phyloP scores from a whole-genome alignment of 768 basidiomycete species.

The Suillus decipiens region DNA sequence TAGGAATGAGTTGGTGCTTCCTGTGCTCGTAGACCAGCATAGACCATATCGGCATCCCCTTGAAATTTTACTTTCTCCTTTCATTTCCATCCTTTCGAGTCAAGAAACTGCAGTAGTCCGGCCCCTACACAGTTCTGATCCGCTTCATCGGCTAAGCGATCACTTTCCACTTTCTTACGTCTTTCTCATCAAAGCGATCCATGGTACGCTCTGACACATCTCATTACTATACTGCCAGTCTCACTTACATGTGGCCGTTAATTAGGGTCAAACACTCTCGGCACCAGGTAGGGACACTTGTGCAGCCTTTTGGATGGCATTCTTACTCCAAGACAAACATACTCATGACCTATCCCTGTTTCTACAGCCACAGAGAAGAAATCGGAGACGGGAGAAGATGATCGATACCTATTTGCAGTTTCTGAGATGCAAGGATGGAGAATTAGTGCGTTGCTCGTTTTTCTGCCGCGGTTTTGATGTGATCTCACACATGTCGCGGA shows the following conservation, averaged over 20 bases:
- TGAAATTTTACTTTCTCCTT: conserved; percentile 2
- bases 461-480: background rate
- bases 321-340: conserved; percentile 9
- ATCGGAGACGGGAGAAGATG: conserved; percentile 71
- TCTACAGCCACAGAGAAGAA: conserved; percentile 77
- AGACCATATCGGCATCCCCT: conserved; percentile 11
- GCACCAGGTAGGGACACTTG: conserved; percentile 58
- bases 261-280: conserved; percentile 85
- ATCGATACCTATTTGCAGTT: conserved; percentile 70
- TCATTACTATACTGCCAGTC: conserved; percentile 9
- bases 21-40: conserved; percentile 8
- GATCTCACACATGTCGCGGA: conserved; percentile 18
- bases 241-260: conserved; percentile 11
- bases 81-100: background rate
- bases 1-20: conserved; percentile 15
- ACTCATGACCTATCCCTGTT: conserved; percentile 18
- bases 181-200: conserved; percentile 23
- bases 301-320: conserved; percentile 9
- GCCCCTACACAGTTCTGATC: background rate
- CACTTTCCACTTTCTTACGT: conserved; percentile 24
- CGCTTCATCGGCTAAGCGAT: conserved; percentile 4
- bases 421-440: conserved; percentile 99
- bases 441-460: conserved; percentile 69
- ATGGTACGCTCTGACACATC: conserved; percentile 26
- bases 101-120: background rate